phyloP scores from a whole-genome alignment of 345 rosid genomes.

The Dovyalis caffra region DNA sequence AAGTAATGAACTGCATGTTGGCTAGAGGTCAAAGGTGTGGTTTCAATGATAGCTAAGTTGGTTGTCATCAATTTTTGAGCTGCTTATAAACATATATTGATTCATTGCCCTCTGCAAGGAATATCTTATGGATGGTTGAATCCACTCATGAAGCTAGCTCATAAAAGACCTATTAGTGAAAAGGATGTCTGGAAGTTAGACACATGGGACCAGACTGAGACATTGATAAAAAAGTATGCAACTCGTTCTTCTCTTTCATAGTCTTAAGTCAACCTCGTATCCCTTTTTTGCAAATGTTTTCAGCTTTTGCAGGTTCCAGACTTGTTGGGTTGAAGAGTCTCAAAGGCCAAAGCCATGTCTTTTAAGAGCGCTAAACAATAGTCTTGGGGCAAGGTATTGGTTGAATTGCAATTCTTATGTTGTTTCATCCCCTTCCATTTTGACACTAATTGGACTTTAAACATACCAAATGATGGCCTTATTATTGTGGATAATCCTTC shows the following conservation, averaged over 20 bases:
- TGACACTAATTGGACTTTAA: neutral
- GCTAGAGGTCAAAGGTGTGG: neutral
- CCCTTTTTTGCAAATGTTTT: neutral
- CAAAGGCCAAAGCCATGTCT: conserved; percentile 78
- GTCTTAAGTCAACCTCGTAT: conserved; percentile 4
- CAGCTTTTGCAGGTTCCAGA: conserved; percentile 57
- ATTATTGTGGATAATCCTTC: neutral
- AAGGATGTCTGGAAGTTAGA: conserved; percentile 96
- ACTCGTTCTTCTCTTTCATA: neutral
- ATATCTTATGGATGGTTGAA: conserved; percentile 74
- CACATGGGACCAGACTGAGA: conserved; percentile 90
- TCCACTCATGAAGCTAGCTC: conserved; percentile 85
- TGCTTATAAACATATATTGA: neutral
- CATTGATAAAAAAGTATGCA: conserved; percentile 38
- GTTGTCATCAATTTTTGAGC: neutral
- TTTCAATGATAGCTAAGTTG: neutral
- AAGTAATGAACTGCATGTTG: neutral
- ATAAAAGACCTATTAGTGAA: conserved; percentile 77
- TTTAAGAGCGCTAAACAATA: conserved; percentile 64
- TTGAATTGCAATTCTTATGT: neutral
- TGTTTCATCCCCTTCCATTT: neutral
- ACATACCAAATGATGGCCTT: neutral
- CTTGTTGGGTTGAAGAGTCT: conserved; percentile 82
- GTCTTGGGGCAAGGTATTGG: conserved; percentile 84
- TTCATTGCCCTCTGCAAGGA: neutral